Percentiles rank a stretch among this genome's conserved stretches.
These are phyloP conservation scores for Ceratocystis cubensis DNA, from an alignment of 2,329 filamentous ascomycete genomes.

Conservation along the genomic window DNA sequence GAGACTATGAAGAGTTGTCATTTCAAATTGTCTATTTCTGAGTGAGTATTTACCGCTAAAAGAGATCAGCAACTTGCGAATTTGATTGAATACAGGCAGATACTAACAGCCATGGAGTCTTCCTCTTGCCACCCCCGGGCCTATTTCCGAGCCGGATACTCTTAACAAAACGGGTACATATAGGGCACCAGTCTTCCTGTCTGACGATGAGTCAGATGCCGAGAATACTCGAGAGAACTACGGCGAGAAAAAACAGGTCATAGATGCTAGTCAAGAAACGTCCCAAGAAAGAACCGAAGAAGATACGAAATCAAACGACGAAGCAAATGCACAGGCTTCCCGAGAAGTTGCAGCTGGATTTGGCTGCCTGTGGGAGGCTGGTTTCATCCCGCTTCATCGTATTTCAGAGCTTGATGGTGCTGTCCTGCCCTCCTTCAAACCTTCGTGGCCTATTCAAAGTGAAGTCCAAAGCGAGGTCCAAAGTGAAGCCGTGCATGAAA, in stretches of 20 bases:
- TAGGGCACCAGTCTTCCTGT: constrained; percentile 13
- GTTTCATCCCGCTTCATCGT: not conserved
- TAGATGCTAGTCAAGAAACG: no score
- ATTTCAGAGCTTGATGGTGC: no score
- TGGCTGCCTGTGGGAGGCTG: not conserved
- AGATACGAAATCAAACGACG: not conserved
- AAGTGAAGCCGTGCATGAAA: no score
- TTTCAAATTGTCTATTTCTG: not conserved
- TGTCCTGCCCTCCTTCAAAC: no score
- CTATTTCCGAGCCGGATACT: not conserved
- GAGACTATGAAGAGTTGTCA: constrained; percentile 4
- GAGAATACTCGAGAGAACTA: not conserved
- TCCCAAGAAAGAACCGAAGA: not conserved
- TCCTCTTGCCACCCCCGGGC: not conserved
- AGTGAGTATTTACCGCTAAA: not conserved
- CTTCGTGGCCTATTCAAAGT: no score
- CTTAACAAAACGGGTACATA: constrained; percentile 5
- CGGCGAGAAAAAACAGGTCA: no score
- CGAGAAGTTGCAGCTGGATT: not conserved
- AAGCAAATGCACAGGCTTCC: not conserved
- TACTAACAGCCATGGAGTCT: no score
- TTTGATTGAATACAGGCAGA: no score
- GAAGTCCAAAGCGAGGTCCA: no score
- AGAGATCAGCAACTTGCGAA: not conserved
- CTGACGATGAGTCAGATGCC: constrained; percentile 18